Conservation (phyloP, 345 rosid species). For the Combretum micranthum region DNA sequence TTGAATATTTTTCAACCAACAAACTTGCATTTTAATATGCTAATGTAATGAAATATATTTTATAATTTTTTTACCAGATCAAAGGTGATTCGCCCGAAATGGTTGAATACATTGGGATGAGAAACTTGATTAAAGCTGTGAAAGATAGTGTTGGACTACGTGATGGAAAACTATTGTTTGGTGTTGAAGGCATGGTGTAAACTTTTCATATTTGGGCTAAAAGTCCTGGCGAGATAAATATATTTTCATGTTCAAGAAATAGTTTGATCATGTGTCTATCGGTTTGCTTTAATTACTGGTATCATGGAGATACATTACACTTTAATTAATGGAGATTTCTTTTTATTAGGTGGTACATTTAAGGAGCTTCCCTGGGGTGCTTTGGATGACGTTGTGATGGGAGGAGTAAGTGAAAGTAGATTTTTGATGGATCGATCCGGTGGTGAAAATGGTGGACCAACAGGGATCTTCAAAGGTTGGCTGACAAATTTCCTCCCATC, state of each 20-base stretch:
- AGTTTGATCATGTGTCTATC: too few species aligned
- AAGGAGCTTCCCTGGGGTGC: constrained; percentile 95
- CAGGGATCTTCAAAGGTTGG: constrained; percentile 74
- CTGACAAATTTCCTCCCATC: constrained; percentile 5
- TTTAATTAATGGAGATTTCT: neutral
- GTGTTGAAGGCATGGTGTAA: constrained; percentile 47
- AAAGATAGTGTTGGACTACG: constrained; percentile 60
- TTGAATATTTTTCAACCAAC: neutral
- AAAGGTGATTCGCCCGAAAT: constrained; percentile 95
- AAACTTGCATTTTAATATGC: constrained; percentile 10
- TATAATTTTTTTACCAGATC: constrained; percentile 38
- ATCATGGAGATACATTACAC: neutral
- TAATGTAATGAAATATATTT: neutral
- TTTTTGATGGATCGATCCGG: constrained; percentile 54
- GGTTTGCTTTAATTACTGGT: too few species aligned
- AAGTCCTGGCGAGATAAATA: too few species aligned
- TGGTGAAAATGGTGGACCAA: constrained; percentile 72
- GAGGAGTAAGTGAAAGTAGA: constrained; percentile 86
- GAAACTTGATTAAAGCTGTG: constrained; percentile 74
- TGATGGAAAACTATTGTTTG: constrained; percentile 70
- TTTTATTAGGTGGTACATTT: constrained; percentile 43
- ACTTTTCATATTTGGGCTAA: too few species aligned
- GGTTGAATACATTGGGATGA: constrained; percentile 87
- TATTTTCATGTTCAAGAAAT: too few species aligned
- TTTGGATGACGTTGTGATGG: constrained; percentile 97